Evolutionary conservation across 495 filamentous ascomycete species (phyloP), one percentile per base, ranked within the genome.

Genomic region (Penicillium simplicissimum): DNA sequence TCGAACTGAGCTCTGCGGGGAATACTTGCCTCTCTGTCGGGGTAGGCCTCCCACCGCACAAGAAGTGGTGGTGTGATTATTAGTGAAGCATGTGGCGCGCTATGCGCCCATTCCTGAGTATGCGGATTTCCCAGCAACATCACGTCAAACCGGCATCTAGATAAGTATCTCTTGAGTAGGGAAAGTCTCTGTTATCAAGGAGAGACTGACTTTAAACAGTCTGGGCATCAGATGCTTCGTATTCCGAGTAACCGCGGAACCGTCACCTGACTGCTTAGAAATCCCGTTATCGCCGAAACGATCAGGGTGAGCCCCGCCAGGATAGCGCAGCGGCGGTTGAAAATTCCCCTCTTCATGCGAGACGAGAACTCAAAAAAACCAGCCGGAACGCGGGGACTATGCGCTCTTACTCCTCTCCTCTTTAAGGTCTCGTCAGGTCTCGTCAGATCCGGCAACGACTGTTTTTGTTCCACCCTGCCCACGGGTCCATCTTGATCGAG

Each of bases 231-330:
- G 15, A 52, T n/a, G 34, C 48, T 34, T 33, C 28, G 15, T 42
- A 42, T 7, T 17, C 13, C 8, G 6, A 53, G 31, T 6, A 40
- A 51, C 25, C 31, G 37, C 54, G 43, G 38, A n/a, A 59, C 36
- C 40, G 64, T 71, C 69, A 71, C 67, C 63, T 73, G 68, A 73
- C 51, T 70, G 70, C 70, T 68, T 71, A 69, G 69, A 70, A 74
- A 74, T 74, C 65, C 35, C 55, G 63, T 71, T 75, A 73, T 73
- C 71, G 59, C 68, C 64, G 71, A 63, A 52, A 60, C 37, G 17
- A 11, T n/a, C 23, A n/a, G n/a, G n/a, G n/a, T 28, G 36, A 64
- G 71, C 71, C 73, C 74, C 74, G 74, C 74, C 68, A 63, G 59
- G 58, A 61, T 31, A 58, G 59, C 48, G 59, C 66, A 57, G 54